phyloP scores from a whole-genome alignment of 2,329 filamentous ascomycete genomes.

The Cyphellophora attinorum region DNA sequence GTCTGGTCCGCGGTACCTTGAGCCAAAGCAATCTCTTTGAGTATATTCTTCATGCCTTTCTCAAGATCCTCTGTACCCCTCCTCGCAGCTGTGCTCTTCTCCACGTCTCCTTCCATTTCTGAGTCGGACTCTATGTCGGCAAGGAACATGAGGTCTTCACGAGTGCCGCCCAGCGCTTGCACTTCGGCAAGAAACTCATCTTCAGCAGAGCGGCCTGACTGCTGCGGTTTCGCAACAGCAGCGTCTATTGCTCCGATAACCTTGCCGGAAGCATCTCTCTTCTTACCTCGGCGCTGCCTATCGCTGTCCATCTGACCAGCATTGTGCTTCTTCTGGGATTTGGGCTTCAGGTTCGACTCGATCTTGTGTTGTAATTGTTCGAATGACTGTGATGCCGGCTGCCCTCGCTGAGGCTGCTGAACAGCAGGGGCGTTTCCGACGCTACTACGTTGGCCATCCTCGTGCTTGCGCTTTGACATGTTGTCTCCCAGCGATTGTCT shows the following conservation, averaged over 20 bases:
- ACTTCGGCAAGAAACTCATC: slow-evolving; percentile 33
- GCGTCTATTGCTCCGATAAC: slow-evolving; percentile 8
- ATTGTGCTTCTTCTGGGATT: background rate
- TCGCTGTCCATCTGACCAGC: background rate
- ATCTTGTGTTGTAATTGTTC: background rate
- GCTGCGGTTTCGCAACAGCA: slow-evolving; percentile 10
- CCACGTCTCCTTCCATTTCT: slow-evolving; percentile 29
- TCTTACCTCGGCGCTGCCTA: too few species aligned
- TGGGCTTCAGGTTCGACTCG: background rate
- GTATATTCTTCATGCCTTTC: slow-evolving; percentile 25
- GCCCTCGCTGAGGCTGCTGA: too few species aligned
- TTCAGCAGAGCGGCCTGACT: slow-evolving; percentile 12
- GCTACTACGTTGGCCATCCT: too few species aligned
- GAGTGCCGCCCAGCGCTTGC: slow-evolving; percentile 37
- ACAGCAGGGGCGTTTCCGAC: too few species aligned
- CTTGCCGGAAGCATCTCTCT: background rate
- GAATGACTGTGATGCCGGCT: too few species aligned
- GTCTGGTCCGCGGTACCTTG: slow-evolving; percentile 25
- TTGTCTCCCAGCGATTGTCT: too few species aligned
- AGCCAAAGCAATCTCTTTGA: slow-evolving; percentile 34
- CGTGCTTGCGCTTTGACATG: too few species aligned
- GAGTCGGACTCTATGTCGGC: slow-evolving; percentile 35
- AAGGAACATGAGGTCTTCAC: slow-evolving; percentile 39
- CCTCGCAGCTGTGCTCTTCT: slow-evolving; percentile 1
- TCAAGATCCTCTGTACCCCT: slow-evolving; percentile 21